Evolutionary conservation across 306 rosid genomes (phyloP).

Genomic region (Fragaria nilgerrensis): DNA sequence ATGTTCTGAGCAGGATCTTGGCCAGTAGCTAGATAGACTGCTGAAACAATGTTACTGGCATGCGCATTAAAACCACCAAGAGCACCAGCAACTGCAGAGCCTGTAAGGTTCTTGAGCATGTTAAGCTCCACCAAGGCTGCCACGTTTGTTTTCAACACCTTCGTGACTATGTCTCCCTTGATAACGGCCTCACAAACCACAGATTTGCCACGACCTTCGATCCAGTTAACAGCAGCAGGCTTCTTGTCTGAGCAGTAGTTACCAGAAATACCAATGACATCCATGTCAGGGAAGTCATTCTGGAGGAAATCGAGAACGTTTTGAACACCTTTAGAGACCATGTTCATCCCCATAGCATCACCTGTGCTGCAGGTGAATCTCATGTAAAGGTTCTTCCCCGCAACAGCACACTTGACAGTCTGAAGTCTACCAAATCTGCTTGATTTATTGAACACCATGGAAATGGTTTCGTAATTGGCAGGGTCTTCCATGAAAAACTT

Average conservation of each 20-base stretch:
- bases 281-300: constrained; percentile 65
- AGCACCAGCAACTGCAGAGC: constrained; percentile 88
- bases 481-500: constrained; percentile 72
- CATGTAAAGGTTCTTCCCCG: not conserved
- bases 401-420: too few relatives aligned
- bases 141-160: constrained; percentile 80
- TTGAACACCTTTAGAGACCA: constrained; percentile 91
- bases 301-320: constrained; percentile 71
- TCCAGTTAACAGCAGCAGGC: constrained; percentile 67
- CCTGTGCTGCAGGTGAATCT: constrained; percentile 82
- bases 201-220: constrained; percentile 86
- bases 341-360: constrained; percentile 99
- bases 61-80: constrained; percentile 97
- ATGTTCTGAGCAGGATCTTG: constrained; percentile 96
- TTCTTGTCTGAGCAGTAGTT: constrained; percentile 55
- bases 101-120: constrained; percentile 88
- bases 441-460: constrained; percentile 53
- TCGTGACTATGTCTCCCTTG: constrained; percentile 69
- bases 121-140: constrained; percentile 76
- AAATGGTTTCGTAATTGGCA: not conserved
- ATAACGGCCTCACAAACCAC: constrained; percentile 82
- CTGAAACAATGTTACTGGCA: constrained; percentile 82
- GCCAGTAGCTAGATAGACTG: constrained; percentile 82
- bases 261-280: constrained; percentile 45
- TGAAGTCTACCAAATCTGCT: too few relatives aligned